Evolutionary conservation across 495 filamentous ascomycete species (phyloP).

Genomic region (Daldinia decipiens): DNA sequence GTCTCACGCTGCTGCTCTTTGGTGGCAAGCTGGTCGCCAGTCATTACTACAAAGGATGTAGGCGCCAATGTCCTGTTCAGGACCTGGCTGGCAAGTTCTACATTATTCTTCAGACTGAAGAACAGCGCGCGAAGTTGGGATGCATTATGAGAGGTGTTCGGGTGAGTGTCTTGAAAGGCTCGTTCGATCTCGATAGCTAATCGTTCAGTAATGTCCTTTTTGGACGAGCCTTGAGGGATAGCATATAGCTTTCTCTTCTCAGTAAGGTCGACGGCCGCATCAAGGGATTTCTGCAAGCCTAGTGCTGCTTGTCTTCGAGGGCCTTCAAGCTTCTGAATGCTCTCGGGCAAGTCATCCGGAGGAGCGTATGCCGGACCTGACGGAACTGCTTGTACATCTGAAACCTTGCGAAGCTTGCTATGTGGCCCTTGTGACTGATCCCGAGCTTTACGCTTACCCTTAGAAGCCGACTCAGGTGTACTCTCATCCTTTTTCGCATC

Average conservation of each 20-base stretch:
- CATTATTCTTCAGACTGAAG: conserved; percentile 88
- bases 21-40: conserved; percentile 85
- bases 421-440: conserved; percentile 51
- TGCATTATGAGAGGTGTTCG: conserved; percentile 53
- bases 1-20: conserved; percentile 85
- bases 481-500: conserved; percentile 55
- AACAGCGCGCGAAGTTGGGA: conserved; percentile 66
- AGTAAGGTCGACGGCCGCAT: conserved; percentile 50
- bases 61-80: conserved; percentile 75
- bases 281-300: conserved; percentile 56
- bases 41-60: conserved; percentile 82
- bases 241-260: conserved; percentile 56
- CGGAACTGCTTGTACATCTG: conserved; percentile 52
- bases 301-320: conserved; percentile 56
- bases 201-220: conserved; percentile 54
- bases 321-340: conserved; percentile 55
- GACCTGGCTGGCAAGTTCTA: conserved; percentile 78
- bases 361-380: conserved; percentile 50
- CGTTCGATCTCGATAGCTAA: conserved; percentile 77
- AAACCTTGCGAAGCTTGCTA: conserved; percentile 64
- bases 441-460: conserved; percentile 53
- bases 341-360: conserved; percentile 52
- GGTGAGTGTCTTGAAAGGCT: conserved; percentile 59
- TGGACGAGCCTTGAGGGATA: conserved; percentile 50
- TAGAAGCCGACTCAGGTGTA: conserved; percentile 43